These are phyloP conservation scores for Phytophthora foliorum DNA, from an alignment of 352 stramenopile genomes.

Conservation along the genomic window DNA sequence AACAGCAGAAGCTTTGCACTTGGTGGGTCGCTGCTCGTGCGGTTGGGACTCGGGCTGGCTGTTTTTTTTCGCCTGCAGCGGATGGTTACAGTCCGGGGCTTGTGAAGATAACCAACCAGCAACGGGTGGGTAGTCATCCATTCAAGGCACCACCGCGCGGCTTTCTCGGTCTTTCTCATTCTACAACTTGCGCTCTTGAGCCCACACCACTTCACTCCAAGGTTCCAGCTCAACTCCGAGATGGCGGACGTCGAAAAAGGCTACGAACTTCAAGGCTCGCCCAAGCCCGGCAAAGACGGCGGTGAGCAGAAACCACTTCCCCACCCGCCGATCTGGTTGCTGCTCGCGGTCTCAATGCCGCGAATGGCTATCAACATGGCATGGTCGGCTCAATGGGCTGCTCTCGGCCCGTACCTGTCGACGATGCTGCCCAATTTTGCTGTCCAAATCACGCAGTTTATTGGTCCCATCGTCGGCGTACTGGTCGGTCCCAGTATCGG, in stretches of 20 bases:
- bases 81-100: background rate
- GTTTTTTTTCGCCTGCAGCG: conserved; percentile 19
- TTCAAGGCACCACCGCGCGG: no score
- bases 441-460: conserved; percentile 56
- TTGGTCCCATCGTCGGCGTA: conserved; percentile 62
- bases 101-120: conserved; percentile 13
- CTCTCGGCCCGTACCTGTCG: conserved; percentile 60
- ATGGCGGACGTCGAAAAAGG: conserved; percentile 42
- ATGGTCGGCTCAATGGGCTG: conserved; percentile 69
- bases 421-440: conserved; percentile 62
- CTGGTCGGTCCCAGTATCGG: conserved; percentile 60
- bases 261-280: conserved; percentile 41
- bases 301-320: conserved; percentile 22
- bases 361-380: conserved; percentile 73
- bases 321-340: conserved; percentile 49
- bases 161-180: conserved; percentile 17
- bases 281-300: conserved; percentile 23
- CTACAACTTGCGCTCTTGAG: conserved; percentile 38
- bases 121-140: background rate
- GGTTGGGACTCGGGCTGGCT: conserved; percentile 10
- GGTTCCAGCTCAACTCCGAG: conserved; percentile 8
- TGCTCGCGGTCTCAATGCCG: conserved; percentile 64
- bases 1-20: conserved; percentile 22
- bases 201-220: conserved; percentile 8
- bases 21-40: conserved; percentile 8